These are phyloP conservation scores for Cryptosporidium xiaoi DNA, from an alignment of 169 alveolate genomes.

Conservation along the genomic window DNA sequence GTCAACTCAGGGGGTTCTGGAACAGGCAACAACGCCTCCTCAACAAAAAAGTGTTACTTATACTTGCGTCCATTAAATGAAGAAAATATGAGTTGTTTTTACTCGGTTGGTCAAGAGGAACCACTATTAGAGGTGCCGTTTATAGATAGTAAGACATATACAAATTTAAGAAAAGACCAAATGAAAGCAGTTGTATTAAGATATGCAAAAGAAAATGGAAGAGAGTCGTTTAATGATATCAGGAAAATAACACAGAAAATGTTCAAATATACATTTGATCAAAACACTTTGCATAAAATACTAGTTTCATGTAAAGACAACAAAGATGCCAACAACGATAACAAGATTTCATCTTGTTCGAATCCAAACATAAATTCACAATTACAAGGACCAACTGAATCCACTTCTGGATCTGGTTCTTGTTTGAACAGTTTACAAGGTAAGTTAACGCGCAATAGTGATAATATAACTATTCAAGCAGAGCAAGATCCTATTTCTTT, in stretches of 20 bases:
- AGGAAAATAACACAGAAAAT: constrained; percentile 40
- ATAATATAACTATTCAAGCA: neutral
- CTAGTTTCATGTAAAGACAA: constrained; percentile 59
- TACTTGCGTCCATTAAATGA: constrained; percentile 53
- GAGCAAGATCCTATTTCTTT: neutral
- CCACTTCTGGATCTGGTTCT: constrained; percentile 1
- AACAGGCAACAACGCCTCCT: neutral
- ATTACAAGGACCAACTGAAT: neutral
- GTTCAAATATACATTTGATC: constrained; percentile 50
- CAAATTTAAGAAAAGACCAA: constrained; percentile 42
- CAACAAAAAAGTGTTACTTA: constrained; percentile 15
- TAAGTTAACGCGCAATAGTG: neutral
- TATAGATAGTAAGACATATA: constrained; percentile 77
- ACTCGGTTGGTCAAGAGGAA: constrained; percentile 89
- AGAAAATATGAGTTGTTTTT: constrained; percentile 73
- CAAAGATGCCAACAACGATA: constrained; percentile 7
- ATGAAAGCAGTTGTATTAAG: constrained; percentile 56
- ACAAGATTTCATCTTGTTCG: neutral
- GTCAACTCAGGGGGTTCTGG: neutral
- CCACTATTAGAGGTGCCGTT: constrained; percentile 86
- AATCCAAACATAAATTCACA: neutral
- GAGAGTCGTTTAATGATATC: constrained; percentile 10
- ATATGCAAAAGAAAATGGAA: constrained; percentile 55
- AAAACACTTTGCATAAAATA: constrained; percentile 47
- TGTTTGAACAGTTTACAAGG: neutral